Percentiles rank a stretch among this genome's conserved stretches.
phyloP scores from a whole-genome alignment of 768 basidiomycete genomes.

The Lactarius evosmus region DNA sequence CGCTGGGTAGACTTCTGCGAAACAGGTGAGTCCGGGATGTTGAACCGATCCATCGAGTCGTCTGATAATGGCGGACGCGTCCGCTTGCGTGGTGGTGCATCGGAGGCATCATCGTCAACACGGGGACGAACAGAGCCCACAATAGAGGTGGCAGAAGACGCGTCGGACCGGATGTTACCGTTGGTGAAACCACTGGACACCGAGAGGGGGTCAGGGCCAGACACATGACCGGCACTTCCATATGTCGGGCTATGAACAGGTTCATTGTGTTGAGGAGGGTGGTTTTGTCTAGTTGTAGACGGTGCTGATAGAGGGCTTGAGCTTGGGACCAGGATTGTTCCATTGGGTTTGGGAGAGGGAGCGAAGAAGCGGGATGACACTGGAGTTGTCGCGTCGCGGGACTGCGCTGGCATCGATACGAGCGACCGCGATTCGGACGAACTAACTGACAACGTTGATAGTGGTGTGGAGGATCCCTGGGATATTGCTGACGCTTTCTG shows the following conservation, averaged over 20 bases:
- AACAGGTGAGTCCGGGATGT: slow-evolving; percentile 53
- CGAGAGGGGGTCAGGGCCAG: slow-evolving; percentile 17
- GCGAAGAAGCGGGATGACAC: slow-evolving; percentile 58
- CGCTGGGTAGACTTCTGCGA: slow-evolving; percentile 52
- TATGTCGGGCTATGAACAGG: slow-evolving; percentile 41
- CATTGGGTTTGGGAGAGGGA: slow-evolving; percentile 45
- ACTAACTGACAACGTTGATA: slow-evolving; percentile 29
- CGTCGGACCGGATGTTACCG: slow-evolving; percentile 40
- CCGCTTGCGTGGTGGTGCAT: slow-evolving; percentile 69
- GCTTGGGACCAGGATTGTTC: slow-evolving; percentile 68
- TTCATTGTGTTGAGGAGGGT: slow-evolving; percentile 38
- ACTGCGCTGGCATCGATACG: slow-evolving; percentile 54
- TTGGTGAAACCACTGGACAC: slow-evolving; percentile 24
- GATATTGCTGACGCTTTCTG: slow-evolving; percentile 32
- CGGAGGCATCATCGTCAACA: slow-evolving; percentile 39
- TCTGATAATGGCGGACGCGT: slow-evolving; percentile 47
- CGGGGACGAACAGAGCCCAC: slow-evolving; percentile 39
- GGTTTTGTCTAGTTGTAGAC: slow-evolving; percentile 39
- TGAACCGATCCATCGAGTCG: slow-evolving; percentile 40
- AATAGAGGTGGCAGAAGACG: slow-evolving; percentile 51
- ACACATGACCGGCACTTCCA: slow-evolving; percentile 37
- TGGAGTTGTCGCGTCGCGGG: slow-evolving; percentile 63
- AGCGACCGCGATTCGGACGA: slow-evolving; percentile 30
- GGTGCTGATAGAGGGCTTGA: slow-evolving; percentile 61
- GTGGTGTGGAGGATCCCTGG: slow-evolving; percentile 28